Evolutionary conservation across 2,329 filamentous ascomycete species (phyloP).

Genomic region (Xylaria sp.): DNA sequence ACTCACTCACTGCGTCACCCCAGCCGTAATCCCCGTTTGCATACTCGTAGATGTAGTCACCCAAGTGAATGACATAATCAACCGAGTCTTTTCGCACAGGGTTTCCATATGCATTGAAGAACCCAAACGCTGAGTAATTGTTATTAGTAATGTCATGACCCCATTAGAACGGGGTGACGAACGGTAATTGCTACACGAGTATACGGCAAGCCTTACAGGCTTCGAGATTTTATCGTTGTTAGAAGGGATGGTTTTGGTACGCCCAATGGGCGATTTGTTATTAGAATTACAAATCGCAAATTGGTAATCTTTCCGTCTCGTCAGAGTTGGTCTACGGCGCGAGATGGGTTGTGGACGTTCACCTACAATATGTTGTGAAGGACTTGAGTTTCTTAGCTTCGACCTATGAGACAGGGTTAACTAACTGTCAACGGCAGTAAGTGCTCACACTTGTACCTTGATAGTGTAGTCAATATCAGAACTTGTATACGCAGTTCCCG

Average conservation of each 20-base stretch:
- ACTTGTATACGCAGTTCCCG: constrained; percentile 73
- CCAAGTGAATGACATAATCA: constrained; percentile 70
- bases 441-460: constrained; percentile 60
- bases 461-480: constrained; percentile 80
- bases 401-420: constrained; percentile 56
- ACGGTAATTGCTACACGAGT: constrained; percentile 77
- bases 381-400: constrained; percentile 72
- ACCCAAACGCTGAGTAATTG: constrained; percentile 58
- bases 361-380: constrained; percentile 66
- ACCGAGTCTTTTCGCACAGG: constrained; percentile 68
- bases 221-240: constrained; percentile 65
- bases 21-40: constrained; percentile 59
- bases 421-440: not conserved
- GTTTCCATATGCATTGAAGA: constrained; percentile 71
- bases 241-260: constrained; percentile 75
- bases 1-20: constrained; percentile 53
- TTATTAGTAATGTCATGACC: constrained; percentile 13
- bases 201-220: constrained; percentile 72
- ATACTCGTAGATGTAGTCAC: constrained; percentile 62
- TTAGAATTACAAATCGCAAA: constrained; percentile 75
- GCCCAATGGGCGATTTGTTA: constrained; percentile 70
- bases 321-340: not conserved
- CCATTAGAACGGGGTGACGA: constrained; percentile 41
- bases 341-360: not conserved
- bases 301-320: constrained; percentile 62